Evolutionary conservation across 345 rosid genomes (phyloP).

Genomic region (Bruguiera gymnorhiza): DNA sequence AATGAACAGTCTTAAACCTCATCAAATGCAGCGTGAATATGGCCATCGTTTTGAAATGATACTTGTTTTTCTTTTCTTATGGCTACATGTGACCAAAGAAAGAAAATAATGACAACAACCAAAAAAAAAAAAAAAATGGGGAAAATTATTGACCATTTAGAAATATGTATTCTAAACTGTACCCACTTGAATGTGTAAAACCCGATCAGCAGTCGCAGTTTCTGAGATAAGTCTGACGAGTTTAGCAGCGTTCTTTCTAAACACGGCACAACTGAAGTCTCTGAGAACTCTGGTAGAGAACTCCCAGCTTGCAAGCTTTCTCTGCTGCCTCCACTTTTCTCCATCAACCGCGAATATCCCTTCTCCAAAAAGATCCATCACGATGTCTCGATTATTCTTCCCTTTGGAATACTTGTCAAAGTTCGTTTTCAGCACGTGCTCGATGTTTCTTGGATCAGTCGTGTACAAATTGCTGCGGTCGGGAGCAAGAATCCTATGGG

Average conservation of each 20-base stretch:
- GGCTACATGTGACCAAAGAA: background rate
- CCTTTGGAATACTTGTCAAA: slow-evolving; percentile 55
- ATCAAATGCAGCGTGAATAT: background rate
- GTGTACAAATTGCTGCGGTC: slow-evolving; percentile 47
- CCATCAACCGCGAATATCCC: slow-evolving; percentile 73
- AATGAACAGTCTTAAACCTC: background rate
- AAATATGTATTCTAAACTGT: no score
- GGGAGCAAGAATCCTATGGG: slow-evolving; percentile 47
- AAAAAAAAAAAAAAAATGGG: background rate
- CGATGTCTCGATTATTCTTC: slow-evolving; percentile 10
- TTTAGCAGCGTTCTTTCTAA: slow-evolving; percentile 44
- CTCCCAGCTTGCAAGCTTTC: slow-evolving; percentile 64
- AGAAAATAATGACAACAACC: background rate
- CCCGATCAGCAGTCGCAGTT: slow-evolving; percentile 28
- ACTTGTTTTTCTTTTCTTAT: no score
- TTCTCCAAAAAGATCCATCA: slow-evolving; percentile 47
- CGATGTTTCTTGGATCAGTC: slow-evolving; percentile 51
- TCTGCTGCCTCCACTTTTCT: slow-evolving; percentile 68
- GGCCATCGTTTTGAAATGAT: no score
- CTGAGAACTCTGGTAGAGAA: slow-evolving; percentile 59
- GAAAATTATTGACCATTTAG: no score
- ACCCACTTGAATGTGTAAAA: slow-evolving; percentile 60
- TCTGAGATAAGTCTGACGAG: slow-evolving; percentile 34
- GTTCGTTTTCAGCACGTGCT: slow-evolving; percentile 48
- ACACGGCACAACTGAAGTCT: slow-evolving; percentile 57